A percentile compares a stretch with the other conserved stretches of the same genome.
phyloP scores from a whole-genome alignment of 805 yeast species.

The Kurtzmaniella cleridarum region DNA sequence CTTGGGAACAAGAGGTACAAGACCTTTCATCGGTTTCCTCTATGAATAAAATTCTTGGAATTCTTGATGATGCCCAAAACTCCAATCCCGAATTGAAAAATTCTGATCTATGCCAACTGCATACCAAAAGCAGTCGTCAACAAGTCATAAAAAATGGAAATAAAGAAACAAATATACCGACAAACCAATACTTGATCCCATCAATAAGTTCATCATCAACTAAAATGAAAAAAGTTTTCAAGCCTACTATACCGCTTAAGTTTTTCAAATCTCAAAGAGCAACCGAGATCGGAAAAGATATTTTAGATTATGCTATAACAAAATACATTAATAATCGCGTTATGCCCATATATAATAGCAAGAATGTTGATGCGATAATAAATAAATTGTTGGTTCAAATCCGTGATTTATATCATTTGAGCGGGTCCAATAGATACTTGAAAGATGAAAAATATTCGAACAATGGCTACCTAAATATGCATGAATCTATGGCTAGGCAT shows the following conservation, averaged over 20 bases:
- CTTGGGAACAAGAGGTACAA: not conserved
- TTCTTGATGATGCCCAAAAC: slow-evolving; percentile 2
- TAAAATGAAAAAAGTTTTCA: slow-evolving; percentile 2
- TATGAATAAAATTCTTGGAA: slow-evolving; percentile 4
- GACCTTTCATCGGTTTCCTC: slow-evolving; percentile 3
- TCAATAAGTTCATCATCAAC: not conserved
- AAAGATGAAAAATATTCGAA: not conserved
- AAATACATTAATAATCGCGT: slow-evolving; percentile 10
- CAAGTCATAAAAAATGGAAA: not conserved
- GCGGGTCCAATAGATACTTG: slow-evolving; percentile 3
- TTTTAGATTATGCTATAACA: slow-evolving; percentile 10
- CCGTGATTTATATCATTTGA: slow-evolving; percentile 3
- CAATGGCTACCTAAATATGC: slow-evolving; percentile 4
- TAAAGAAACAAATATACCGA: not conserved
- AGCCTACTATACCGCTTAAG: not conserved
- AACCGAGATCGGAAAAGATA: slow-evolving; percentile 9
- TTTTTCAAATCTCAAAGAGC: not conserved
- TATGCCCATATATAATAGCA: slow-evolving; percentile 7
- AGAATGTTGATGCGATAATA: slow-evolving; percentile 2
- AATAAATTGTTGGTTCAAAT: slow-evolving; percentile 5
- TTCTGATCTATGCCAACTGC: too few relatives aligned
- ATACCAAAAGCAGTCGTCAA: too few relatives aligned
- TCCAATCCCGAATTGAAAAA: too few relatives aligned
- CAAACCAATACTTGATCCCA: not conserved
- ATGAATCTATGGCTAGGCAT: slow-evolving; percentile 5